A percentile compares a stretch with the other conserved stretches of the same genome.
These are phyloP conservation scores for Paracoccidioides lutzii DNA, from an alignment of 2,329 filamentous ascomycete genomes.

Conservation along the genomic window DNA sequence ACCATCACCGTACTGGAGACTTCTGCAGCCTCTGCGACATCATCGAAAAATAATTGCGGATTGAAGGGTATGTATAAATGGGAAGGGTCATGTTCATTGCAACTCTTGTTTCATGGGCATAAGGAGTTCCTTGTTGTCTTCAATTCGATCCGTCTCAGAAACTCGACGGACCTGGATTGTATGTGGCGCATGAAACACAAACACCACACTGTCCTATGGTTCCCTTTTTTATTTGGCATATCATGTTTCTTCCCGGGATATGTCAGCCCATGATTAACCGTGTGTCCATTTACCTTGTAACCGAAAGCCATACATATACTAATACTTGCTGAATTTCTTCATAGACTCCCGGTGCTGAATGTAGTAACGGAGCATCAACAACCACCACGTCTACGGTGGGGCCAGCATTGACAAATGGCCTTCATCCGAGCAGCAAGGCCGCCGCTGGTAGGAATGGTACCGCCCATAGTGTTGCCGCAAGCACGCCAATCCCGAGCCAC, in stretches of 20 bases:
- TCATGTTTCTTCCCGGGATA: not conserved
- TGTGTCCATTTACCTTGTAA: not conserved
- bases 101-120: not conserved
- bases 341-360: not conserved
- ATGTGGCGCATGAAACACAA: not conserved
- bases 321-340: not conserved
- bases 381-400: not conserved
- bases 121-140: not conserved
- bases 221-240: not conserved
- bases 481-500: not conserved
- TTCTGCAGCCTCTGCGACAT: not conserved
- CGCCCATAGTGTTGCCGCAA: not conserved
- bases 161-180: not conserved
- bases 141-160: too few relatives aligned
- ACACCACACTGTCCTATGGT: too few relatives aligned
- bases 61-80: not conserved
- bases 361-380: not conserved
- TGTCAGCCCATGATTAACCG: not conserved
- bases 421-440: not conserved
- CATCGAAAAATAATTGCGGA: not conserved
- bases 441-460: not conserved
- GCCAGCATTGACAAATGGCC: not conserved
- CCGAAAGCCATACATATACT: not conserved
- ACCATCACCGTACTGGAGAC: not conserved
- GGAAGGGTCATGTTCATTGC: not conserved